A percentile compares a stretch with the other conserved stretches of the same genome.
These are phyloP conservation scores for Talaromyces thailandensis DNA, from an alignment of 495 filamentous ascomycete genomes.

Conservation along the genomic window DNA sequence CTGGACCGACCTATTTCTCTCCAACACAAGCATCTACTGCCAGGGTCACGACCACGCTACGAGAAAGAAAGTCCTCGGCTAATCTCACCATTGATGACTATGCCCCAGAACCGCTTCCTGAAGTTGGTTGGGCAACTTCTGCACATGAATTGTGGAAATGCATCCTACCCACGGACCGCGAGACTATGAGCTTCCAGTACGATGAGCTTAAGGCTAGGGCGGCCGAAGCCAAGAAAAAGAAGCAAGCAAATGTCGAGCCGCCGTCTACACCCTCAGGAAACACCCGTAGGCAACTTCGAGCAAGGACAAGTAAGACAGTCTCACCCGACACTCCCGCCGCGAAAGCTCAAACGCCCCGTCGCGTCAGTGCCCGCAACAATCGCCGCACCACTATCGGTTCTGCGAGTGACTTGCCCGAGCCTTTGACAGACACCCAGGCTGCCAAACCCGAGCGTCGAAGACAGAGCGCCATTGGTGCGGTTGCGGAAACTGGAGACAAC, in stretches of 20 bases:
- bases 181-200: slow-evolving; percentile 61
- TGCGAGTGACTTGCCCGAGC: slow-evolving; percentile 31
- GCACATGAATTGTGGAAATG: slow-evolving; percentile 72
- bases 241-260: slow-evolving; percentile 39
- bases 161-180: slow-evolving; percentile 64
- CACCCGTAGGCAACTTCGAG: slow-evolving; percentile 62
- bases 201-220: slow-evolving; percentile 68
- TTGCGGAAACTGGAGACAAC: slow-evolving; percentile 7
- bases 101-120: slow-evolving; percentile 50
- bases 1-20: slow-evolving; percentile 58
- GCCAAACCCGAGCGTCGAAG: slow-evolving; percentile 25
- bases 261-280: slow-evolving; percentile 23
- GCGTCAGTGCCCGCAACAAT: slow-evolving; percentile 36
- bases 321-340: slow-evolving; percentile 32
- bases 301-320: slow-evolving; percentile 52
- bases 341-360: slow-evolving; percentile 37
- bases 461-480: slow-evolving; percentile 22
- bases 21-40: slow-evolving; percentile 73
- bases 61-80: slow-evolving; percentile 38
- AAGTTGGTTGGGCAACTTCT: slow-evolving; percentile 76
- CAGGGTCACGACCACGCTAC: slow-evolving; percentile 54
- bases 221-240: slow-evolving; percentile 49
- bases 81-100: slow-evolving; percentile 16
- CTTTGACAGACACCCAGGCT: slow-evolving; percentile 18
- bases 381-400: slow-evolving; percentile 61